A percentile compares a stretch with the other conserved stretches of the same genome.
Evolutionary conservation across 164 flowering plant species (phyloP).

Genomic region (Malania oleifera): DNA sequence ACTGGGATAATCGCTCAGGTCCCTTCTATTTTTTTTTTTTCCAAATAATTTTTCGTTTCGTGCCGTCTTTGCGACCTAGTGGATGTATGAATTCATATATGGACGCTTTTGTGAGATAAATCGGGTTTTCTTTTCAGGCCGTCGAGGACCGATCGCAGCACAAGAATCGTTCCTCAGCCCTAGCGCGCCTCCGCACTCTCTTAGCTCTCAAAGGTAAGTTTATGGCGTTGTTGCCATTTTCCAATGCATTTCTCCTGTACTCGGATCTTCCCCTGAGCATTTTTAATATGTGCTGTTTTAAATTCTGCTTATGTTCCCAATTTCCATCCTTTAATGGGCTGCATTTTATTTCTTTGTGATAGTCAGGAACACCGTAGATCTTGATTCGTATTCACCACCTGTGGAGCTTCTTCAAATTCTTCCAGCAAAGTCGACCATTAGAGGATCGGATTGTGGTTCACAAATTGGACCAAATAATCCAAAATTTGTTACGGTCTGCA

Average conservation of each 20-base stretch:
- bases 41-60: neutral
- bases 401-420: conserved; percentile 87
- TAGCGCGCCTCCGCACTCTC: conserved; percentile 62
- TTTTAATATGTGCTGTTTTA: no score
- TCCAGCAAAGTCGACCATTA: conserved; percentile 71
- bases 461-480: conserved; percentile 94
- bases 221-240: no score
- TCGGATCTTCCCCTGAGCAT: no score
- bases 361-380: conserved; percentile 77
- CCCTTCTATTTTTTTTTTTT: neutral
- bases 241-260: no score
- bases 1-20: conserved; percentile 88
- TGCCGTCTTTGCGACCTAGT: neutral
- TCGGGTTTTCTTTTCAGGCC: conserved; percentile 51
- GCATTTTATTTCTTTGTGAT: conserved; percentile 21
- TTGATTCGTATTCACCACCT: conserved; percentile 76
- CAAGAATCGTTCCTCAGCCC: conserved; percentile 78
- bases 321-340: conserved; percentile 7
- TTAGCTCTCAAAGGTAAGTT: conserved; percentile 76
- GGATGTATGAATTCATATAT: neutral
- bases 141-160: conserved; percentile 92
- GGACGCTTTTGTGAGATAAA: neutral
- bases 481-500: conserved; percentile 62
- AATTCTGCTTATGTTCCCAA: no score
- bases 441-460: conserved; percentile 58